Evolutionary conservation across 2,329 filamentous ascomycete genomes (phyloP).

Genomic region (Aspergillus aculeatus): DNA sequence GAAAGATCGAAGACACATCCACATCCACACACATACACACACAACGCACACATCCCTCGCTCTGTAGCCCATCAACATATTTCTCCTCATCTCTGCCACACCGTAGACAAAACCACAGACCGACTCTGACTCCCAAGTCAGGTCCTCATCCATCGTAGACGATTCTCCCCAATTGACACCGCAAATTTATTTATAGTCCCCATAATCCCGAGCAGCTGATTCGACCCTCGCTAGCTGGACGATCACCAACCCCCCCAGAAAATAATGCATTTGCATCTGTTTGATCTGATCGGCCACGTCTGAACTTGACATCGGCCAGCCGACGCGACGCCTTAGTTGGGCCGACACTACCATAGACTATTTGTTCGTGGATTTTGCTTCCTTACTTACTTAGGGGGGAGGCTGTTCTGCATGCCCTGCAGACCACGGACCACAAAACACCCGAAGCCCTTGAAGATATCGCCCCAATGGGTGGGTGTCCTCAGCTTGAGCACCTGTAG

Average conservation of each 20-base stretch:
- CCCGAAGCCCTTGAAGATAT: not conserved
- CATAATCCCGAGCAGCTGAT: not conserved
- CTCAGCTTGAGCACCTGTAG: too few relatives aligned
- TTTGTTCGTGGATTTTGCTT: conserved; percentile 1
- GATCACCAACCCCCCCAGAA: conserved; percentile 1
- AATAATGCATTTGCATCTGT: not conserved
- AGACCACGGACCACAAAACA: not conserved
- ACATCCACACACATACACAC: too few relatives aligned
- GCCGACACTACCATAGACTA: not conserved
- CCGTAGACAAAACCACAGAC: not conserved
- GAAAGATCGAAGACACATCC: not conserved
- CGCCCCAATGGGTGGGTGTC: not conserved
- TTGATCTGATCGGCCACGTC: not conserved
- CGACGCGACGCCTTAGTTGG: conserved; percentile 1
- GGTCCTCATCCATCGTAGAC: not conserved
- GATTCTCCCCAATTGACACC: not conserved
- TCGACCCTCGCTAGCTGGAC: not conserved
- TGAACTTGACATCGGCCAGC: conserved; percentile 4
- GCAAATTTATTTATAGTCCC: conserved; percentile 5
- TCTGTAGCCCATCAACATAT: not conserved
- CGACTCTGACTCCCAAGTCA: not conserved
- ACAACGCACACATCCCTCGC: too few relatives aligned
- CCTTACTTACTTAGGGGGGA: not conserved
- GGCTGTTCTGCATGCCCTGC: not conserved
- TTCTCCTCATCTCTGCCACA: not conserved